Evolutionary conservation across 2,329 filamentous ascomycete species (phyloP), one percentile per base, ranked within the genome.

Genomic region (Fusarium secorum): DNA sequence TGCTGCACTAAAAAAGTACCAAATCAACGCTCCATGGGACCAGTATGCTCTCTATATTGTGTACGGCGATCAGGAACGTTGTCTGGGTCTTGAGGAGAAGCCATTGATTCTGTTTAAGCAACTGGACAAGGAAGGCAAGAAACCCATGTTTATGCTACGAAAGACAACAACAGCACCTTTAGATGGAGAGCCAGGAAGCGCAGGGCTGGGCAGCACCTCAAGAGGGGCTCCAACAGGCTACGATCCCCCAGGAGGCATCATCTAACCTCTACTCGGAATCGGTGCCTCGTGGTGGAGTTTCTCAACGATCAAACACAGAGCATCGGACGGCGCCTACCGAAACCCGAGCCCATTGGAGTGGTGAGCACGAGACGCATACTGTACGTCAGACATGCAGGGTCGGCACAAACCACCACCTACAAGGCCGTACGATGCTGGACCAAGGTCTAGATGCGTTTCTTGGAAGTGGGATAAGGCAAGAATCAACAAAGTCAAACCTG

Each of bases 131-230:
- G 96, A 98, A 83, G 96, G 96, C 49, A 92, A 97, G 82, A 99
- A 98, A 80, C 96, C 96, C 26, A 98, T 98, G 96, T 99, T 99
- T 78, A 99, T 99, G 96, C 84, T 99, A 61, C 86, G 96, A 62
- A 90, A 90, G 80, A 90, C 87, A 36, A 88, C 87, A 51, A 85
- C 84, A 41, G 85, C 86, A 14, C 83, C 82, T 55, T 82, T 82
- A 28, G 87, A 89, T 54, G 85, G 86, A 46, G 81, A 83, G 2
- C 86, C 86, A 14, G 86, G 87, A 20, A 88, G 86, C 68, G 87
- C 86, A 11, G 87, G 87, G 15, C 78, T 89, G 30, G 83, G 81
- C 33, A 81, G 80, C 28, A 82, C 83, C 11, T 77, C 79, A 4
- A 81, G 85, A 57, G 85, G 86, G 20, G 79, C 80, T 15, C 81